A percentile compares a stretch with the other conserved stretches of the same genome.
These are phyloP conservation scores for Phaeosphaeriaceae sp. DNA, from an alignment of 2,329 filamentous ascomycete genomes.

Conservation along the genomic window DNA sequence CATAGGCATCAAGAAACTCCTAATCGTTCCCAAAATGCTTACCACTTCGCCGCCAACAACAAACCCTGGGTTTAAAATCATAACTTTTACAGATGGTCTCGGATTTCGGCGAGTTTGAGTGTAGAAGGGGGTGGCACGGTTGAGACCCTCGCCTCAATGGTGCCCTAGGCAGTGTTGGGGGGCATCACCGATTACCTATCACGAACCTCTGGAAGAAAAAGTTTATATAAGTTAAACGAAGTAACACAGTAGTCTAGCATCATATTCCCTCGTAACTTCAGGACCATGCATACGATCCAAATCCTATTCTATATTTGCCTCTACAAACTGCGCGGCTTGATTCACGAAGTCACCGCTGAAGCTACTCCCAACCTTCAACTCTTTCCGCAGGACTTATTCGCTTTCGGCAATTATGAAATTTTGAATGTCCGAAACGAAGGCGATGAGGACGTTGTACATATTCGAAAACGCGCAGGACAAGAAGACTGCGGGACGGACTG, in stretches of 20 bases:
- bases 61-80: not conserved
- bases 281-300: not conserved
- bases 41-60: not conserved
- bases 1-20: too few species aligned
- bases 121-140: not conserved
- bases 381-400: not conserved
- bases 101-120: not conserved
- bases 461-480: slow-evolving; percentile 3
- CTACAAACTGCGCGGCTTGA: not conserved
- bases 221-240: too few species aligned
- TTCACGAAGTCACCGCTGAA: not conserved
- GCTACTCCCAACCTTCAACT: not conserved
- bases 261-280: too few species aligned
- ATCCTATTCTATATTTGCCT: not conserved
- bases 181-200: too few species aligned
- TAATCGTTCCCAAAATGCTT: not conserved
- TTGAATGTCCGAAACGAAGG: slow-evolving; percentile 3
- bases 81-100: not conserved
- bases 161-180: too few species aligned
- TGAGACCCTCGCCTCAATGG: too few species aligned
- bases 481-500: slow-evolving; percentile 6
- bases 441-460: slow-evolving; percentile 8
- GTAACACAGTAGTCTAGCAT: too few species aligned
- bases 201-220: too few species aligned
- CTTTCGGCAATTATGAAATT: slow-evolving; percentile 4